A percentile compares a stretch with the other conserved stretches of the same genome.
These are phyloP conservation scores for Phytophthora cryptogea DNA, from an alignment of 352 stramenopile species.

Conservation along the genomic window DNA sequence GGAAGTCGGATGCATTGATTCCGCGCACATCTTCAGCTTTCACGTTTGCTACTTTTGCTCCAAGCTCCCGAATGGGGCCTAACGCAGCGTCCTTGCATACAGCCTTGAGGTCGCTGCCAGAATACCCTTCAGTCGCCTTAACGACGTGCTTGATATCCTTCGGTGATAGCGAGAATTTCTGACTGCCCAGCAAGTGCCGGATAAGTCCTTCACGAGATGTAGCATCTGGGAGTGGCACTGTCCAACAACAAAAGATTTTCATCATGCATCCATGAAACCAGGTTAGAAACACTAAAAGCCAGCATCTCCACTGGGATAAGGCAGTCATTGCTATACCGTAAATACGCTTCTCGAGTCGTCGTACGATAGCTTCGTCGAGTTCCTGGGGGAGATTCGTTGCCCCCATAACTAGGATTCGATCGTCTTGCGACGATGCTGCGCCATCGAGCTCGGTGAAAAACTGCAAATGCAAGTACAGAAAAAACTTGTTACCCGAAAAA, in stretches of 20 bases:
- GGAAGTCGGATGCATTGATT: conserved; percentile 66
- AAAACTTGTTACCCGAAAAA: neutral
- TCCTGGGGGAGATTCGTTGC: conserved; percentile 88
- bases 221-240: conserved; percentile 77
- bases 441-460: conserved; percentile 91
- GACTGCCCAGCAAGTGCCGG: conserved; percentile 53
- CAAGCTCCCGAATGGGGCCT: conserved; percentile 87
- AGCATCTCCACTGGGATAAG: neutral
- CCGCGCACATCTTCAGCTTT: conserved; percentile 64
- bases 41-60: conserved; percentile 57
- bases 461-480: conserved; percentile 30
- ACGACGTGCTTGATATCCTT: conserved; percentile 76
- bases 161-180: conserved; percentile 58
- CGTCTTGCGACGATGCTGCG: conserved; percentile 64
- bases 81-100: conserved; percentile 95
- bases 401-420: conserved; percentile 88
- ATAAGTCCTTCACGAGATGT: conserved; percentile 58
- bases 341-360: conserved; percentile 86
- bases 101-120: conserved; percentile 90
- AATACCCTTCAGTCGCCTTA: conserved; percentile 81
- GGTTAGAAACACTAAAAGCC: neutral
- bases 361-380: conserved; percentile 87
- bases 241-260: conserved; percentile 1
- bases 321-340: conserved; percentile 56
- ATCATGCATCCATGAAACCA: too few relatives aligned